Conservation (phyloP, 257 asterid species). For the Ilex asprella region DNA sequence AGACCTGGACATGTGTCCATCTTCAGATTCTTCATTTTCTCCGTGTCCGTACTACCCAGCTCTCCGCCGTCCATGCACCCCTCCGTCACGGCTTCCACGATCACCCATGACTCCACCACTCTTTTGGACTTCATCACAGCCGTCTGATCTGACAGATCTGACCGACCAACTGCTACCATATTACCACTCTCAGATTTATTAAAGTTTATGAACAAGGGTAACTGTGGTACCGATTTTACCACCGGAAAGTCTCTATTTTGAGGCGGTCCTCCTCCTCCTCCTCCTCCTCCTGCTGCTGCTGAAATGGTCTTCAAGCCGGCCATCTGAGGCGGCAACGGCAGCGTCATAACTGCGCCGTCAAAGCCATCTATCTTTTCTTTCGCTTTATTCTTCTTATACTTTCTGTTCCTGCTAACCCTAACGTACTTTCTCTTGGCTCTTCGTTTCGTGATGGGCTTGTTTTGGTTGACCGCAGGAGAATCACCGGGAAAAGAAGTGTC, state of each 20-base stretch:
- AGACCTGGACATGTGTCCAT: conserved; percentile 37
- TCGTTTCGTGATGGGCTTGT: conserved; percentile 1
- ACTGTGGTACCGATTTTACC: conserved; percentile 9
- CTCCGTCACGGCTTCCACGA: conserved; percentile 25
- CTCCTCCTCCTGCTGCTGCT: conserved; percentile 9
- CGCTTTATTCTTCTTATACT: conserved; percentile 10
- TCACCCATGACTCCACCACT: conserved; percentile 39
- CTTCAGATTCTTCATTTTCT: conserved; percentile 33
- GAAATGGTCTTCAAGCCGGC: background rate
- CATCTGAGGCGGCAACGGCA: conserved; percentile 3
- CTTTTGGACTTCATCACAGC: background rate
- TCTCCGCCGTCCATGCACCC: conserved; percentile 14
- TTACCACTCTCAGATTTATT: conserved; percentile 1
- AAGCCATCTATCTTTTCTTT: background rate
- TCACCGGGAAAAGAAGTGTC: conserved; percentile 18
- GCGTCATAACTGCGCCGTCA: background rate
- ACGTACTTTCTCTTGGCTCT: conserved; percentile 45
- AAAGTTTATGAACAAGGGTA: conserved; percentile 1
- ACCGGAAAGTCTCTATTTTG: conserved; percentile 10
- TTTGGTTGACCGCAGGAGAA: background rate
- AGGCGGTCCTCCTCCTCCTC: conserved; percentile 7
- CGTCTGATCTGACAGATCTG: conserved; percentile 20
- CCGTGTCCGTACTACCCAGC: conserved; percentile 31
- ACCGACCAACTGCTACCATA: background rate
- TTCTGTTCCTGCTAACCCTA: conserved; percentile 25